phyloP scores from a whole-genome alignment of 352 stramenopile genomes.

The Phytophthora litchii region DNA sequence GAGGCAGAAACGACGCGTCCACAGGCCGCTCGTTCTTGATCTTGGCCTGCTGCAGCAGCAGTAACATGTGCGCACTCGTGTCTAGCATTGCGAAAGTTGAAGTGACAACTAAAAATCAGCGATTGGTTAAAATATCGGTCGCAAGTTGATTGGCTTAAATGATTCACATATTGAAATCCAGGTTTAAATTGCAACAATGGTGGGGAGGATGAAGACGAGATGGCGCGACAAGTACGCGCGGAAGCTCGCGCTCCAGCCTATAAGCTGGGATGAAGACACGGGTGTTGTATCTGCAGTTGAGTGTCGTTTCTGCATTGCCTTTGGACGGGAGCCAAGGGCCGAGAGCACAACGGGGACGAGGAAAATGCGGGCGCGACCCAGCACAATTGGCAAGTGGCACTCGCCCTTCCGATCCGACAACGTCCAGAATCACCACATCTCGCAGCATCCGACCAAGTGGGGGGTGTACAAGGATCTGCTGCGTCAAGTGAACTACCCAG shows the following conservation, averaged over 20 bases:
- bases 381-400: conserved; percentile 43
- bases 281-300: conserved; percentile 38
- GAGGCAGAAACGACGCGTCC: conserved; percentile 57
- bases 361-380: conserved; percentile 16
- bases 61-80: conserved; percentile 48
- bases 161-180: too few species aligned
- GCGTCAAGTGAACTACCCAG: background rate
- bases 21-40: conserved; percentile 45
- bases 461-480: conserved; percentile 35
- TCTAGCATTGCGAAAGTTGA: conserved; percentile 41
- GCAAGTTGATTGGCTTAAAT: too few species aligned
- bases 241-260: conserved; percentile 37
- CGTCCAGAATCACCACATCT: conserved; percentile 46
- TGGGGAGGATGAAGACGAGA: conserved; percentile 17
- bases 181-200: background rate
- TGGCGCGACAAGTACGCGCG: conserved; percentile 44
- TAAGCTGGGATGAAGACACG: conserved; percentile 29
- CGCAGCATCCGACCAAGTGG: conserved; percentile 45
- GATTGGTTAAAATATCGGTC: conserved; percentile 7
- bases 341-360: background rate
- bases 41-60: conserved; percentile 55
- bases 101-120: background rate
- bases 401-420: conserved; percentile 49
- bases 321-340: conserved; percentile 38
- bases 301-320: conserved; percentile 47